Conservation (phyloP, 176 grass and related monocot genomes). For the Metroxylon sagu region DNA sequence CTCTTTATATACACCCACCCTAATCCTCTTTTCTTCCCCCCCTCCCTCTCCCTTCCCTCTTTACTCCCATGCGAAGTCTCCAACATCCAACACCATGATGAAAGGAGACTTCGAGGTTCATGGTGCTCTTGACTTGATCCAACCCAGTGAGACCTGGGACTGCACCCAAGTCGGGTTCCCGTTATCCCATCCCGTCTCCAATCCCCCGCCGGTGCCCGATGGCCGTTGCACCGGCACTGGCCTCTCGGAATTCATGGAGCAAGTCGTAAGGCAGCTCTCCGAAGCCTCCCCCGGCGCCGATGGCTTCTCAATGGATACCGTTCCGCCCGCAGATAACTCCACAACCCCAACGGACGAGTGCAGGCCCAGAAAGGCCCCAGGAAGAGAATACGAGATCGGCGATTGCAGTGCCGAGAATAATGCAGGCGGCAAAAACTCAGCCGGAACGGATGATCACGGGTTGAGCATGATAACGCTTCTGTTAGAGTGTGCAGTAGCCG, state of each 20-base stretch:
- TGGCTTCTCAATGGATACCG: neutral
- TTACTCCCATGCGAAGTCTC: neutral
- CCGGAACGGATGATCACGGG: constrained; percentile 6
- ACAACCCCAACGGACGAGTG: neutral
- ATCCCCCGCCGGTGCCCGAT: neutral
- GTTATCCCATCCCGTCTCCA: neutral
- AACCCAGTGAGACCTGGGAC: neutral
- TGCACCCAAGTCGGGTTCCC: neutral
- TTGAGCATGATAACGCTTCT: constrained; percentile 45
- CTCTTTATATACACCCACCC: too few relatives aligned
- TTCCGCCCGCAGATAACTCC: neutral
- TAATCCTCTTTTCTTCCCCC: neutral
- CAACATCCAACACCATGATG: neutral
- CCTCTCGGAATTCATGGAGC: neutral
- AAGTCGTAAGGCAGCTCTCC: neutral
- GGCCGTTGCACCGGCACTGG: neutral
- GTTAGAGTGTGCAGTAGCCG: constrained; percentile 43
- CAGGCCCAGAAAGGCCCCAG: neutral
- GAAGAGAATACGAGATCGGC: neutral
- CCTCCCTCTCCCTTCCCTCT: neutral
- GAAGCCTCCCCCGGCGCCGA: neutral
- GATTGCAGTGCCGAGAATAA: neutral
- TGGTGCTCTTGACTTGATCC: neutral
- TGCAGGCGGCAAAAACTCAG: too few relatives aligned
- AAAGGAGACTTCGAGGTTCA: too few relatives aligned